Base-by-base conservation (phyloP, 129 eudicot genomes). In the Ambrosia artemisiifolia region DNA sequence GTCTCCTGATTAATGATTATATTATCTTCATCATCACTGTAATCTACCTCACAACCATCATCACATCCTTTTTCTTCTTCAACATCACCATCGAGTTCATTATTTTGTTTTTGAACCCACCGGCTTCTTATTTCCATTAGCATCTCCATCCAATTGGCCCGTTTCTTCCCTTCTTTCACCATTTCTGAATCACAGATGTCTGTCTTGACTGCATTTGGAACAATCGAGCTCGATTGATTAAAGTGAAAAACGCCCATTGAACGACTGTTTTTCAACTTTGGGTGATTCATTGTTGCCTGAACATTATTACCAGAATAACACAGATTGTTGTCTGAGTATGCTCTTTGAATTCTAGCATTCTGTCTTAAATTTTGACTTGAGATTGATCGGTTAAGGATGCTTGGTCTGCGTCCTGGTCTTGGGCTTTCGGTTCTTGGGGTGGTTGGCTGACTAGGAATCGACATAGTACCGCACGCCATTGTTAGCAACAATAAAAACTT, bases 11-110 rank as follows among this genome's bases (percentile, higher is more conserved):
- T 77, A 6, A 91, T 60, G 38, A 33, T 24, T 10, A 63, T 62
- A 20, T 64, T 54, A 3, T 74, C 90, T 68, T 79, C 91, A 40
- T 87, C 91, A 17, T 88, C 95, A 6, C 81, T 80, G 47, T 91
- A 91, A 33, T 84, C 86, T 7, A 78, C 90, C 44, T 76, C 92
- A 80, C 97, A 91, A 6, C 86, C 94, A 20, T 59, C 86, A 63
- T 70, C 84, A 56, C 91, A 79, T 0, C 50, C 84, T 9, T 75
- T 70, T 5, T 70, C 85, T 49, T 42, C 83, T 3, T 73, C 80
- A 3, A 70, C 49, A 0, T 69, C 87, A 14, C 47, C 74, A 2
- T 80, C 80, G 3, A 20, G 49, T 44, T 70, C 84, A 68, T 69
- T 56, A 14, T 43, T 59, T 32, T 83, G 75, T 55, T 83, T 86